Base-by-base conservation (phyloP, 2,329 filamentous ascomycete genomes). In the Fusarium annulatum region DNA sequence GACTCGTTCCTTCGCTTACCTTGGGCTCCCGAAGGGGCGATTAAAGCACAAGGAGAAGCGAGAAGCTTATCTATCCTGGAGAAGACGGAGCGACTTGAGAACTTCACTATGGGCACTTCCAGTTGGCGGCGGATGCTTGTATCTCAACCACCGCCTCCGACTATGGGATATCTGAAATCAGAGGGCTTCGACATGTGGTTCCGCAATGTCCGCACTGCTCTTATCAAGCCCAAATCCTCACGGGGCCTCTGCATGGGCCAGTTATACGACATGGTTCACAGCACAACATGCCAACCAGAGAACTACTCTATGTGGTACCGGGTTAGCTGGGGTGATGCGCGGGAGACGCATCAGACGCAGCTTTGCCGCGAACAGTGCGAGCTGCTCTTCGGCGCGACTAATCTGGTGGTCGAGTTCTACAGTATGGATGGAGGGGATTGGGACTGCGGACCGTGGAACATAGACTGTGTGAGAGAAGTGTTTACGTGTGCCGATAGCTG, bases 41-140 rank as follows among this genome's bases (percentile, higher is more conserved):
- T 36, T 21, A 26, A 48, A 21, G 33, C 28, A n/a, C 45, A 38
- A 33, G 71, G 58, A 14, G 36, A 49, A 15, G 42, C 28, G 6
- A 46, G 48, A 30, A 74, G 62, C 38, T 33, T 74, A n/a, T 36
- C 33, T 14, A 16, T 39, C 7, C 16, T 71, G 41, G 60, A 67
- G 30, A 60, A 64, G 60, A 71, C 64, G n/a, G 28, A 34, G n/a
- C 38, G 38, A 41, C 68, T 70, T 46, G 55, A 56, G 26, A 63
- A 43, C 18, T 77, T 77, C 42, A 74, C 61, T 14, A 43, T 45
- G 36, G 34, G 46, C 30, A 66, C 49, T 59, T 74, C 74, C 9
- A 77, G 75, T 19, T 76, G 75, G 67, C 65, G 74, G 43, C 74
- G 75, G 26, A 76, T 75, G 74, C 72, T 77, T 42, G 71, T 77